Evolutionary conservation across 1,284 basidiomycete species (phyloP), one percentile per base, ranked within the genome.

Genomic region (Ustilago bromivora): DNA sequence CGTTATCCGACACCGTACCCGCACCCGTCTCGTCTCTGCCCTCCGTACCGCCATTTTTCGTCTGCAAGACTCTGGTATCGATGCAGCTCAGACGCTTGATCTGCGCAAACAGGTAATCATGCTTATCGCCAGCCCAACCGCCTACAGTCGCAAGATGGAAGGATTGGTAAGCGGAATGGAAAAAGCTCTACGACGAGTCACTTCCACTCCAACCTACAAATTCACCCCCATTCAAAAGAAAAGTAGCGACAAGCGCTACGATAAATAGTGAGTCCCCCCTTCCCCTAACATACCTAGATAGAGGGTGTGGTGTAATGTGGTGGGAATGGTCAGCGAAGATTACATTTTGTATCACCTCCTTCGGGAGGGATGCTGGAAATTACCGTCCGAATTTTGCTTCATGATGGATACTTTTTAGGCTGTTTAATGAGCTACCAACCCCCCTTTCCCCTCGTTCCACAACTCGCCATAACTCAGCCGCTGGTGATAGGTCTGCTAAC

Each of bases 331-430:
- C 40, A 36, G 65, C 67, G 56, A 71, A 35, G 65, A 66, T 68
- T 66, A 71, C 34, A 57, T 58, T 76, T 77, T 78, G 61, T 76
- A 65, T 55, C 66, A 51, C 55, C 49, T 51, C 57, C 36, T 47
- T 15, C 19, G 43, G 32, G 55, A 57, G 56, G 69, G 69, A 76
- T 81, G 79, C 78, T 82, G 79, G 81, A 81, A 82, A 82, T 82
- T 82, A 82, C 81, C 81, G 81, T 82, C 81, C 74, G 81, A 82
- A 65, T 67, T 71, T 71, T 78, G 66, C 69, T 69, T 62, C 59
- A 66, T 82, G 81, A 82, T 55, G 77, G 81, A 79, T 64, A 76
- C 31, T 69, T 73, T 57, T 59, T 61, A 76, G 81, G 81, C 81
- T 82, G 81, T 62, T 79, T 63, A 78, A 81, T 82, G 81, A 82